Evolutionary conservation across 805 yeast species (phyloP).

Genomic region (Ogataea dorogensis): DNA sequence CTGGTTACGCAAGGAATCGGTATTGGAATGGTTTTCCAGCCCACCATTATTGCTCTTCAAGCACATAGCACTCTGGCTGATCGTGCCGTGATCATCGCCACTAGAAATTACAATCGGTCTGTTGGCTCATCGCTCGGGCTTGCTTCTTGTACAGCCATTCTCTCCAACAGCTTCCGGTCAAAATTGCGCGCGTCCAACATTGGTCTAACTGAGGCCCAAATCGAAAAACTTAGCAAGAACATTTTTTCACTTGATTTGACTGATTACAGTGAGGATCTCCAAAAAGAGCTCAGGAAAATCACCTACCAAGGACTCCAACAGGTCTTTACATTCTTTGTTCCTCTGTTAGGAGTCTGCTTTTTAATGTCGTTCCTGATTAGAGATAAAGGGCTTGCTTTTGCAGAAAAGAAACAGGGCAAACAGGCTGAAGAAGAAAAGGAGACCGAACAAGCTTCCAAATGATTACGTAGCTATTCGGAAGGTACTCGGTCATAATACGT

Average conservation of each 20-base stretch:
- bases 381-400: slow-evolving; percentile 36
- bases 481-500: too few relatives aligned
- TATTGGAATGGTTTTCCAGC: slow-evolving; percentile 52
- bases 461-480: background rate
- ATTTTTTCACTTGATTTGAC: slow-evolving; percentile 34
- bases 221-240: slow-evolving; percentile 26
- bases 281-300: slow-evolving; percentile 24
- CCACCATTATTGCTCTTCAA: slow-evolving; percentile 54
- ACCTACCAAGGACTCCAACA: slow-evolving; percentile 32
- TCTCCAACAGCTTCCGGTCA: slow-evolving; percentile 28
- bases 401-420: background rate
- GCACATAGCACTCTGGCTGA: slow-evolving; percentile 51
- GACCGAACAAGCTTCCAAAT: slow-evolving; percentile 1
- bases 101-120: slow-evolving; percentile 55
- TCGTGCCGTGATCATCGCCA: slow-evolving; percentile 56
- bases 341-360: slow-evolving; percentile 37
- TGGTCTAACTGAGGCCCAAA: slow-evolving; percentile 13
- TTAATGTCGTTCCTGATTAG: slow-evolving; percentile 34
- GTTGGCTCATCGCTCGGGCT: slow-evolving; percentile 64
- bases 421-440: background rate
- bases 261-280: slow-evolving; percentile 26
- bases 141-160: slow-evolving; percentile 39
- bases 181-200: slow-evolving; percentile 13
- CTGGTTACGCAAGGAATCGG: slow-evolving; percentile 42
- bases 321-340: slow-evolving; percentile 37